A percentile compares a stretch with the other conserved stretches of the same genome.
These are phyloP conservation scores for Ophioceras dolichostomum DNA, from an alignment of 2,329 filamentous ascomycete genomes.

Conservation along the genomic window DNA sequence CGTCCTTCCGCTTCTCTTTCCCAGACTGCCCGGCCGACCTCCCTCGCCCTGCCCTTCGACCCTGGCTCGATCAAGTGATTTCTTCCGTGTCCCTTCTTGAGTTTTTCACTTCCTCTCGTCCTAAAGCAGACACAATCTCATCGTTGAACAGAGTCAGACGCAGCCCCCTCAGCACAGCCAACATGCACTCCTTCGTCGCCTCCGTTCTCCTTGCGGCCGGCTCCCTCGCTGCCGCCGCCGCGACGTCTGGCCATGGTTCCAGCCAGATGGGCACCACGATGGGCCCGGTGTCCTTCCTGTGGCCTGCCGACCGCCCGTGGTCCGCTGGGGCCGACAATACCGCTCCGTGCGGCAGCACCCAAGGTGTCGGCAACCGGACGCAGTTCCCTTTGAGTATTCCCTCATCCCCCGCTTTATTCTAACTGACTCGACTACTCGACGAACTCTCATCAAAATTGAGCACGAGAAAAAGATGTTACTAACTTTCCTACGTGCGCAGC, in stretches of 20 bases:
- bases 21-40: too few relatives aligned
- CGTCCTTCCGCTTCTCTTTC: too few relatives aligned
- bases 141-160: too few relatives aligned
- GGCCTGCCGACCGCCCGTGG: constrained; percentile 39
- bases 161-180: constrained; percentile 3
- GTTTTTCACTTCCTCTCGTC: too few relatives aligned
- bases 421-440: background rate
- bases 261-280: constrained; percentile 22
- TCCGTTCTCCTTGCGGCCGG: constrained; percentile 13
- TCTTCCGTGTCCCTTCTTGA: too few relatives aligned
- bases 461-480: too few relatives aligned
- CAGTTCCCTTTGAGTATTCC: constrained; percentile 36
- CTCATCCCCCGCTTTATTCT: background rate
- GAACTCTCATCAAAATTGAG: too few relatives aligned
- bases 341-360: constrained; percentile 35
- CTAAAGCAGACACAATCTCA: too few relatives aligned
- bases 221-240: background rate
- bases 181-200: constrained; percentile 25
- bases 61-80: too few relatives aligned
- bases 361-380: constrained; percentile 31
- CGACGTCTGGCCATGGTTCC: constrained; percentile 9
- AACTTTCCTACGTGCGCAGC: too few relatives aligned
- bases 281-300: constrained; percentile 43
- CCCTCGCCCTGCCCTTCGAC: background rate
- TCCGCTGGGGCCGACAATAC: constrained; percentile 34